phyloP scores from a whole-genome alignment of 2,329 filamentous ascomycete genomes.

The Cladosporium sp. region DNA sequence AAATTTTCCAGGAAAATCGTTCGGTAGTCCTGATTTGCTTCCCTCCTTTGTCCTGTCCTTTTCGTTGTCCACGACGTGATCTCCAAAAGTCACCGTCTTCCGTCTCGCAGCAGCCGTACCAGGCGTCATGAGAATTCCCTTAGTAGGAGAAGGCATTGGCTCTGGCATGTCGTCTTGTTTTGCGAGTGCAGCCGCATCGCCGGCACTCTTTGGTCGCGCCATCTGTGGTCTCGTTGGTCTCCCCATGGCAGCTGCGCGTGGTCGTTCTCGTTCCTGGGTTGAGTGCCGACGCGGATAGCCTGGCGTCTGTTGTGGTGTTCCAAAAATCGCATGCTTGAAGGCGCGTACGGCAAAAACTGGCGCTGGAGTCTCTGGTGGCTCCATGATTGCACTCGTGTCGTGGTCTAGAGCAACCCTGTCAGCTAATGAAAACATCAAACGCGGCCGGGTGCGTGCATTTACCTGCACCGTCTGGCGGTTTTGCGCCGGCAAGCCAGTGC shows the following conservation, averaged over 20 bases:
- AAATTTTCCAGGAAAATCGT: constrained; percentile 44
- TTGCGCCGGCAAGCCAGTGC: constrained; percentile 31
- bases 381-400: constrained; percentile 35
- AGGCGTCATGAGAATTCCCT: constrained; percentile 60
- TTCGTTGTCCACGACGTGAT: constrained; percentile 54
- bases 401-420: constrained; percentile 20
- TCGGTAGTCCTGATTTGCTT: constrained; percentile 43
- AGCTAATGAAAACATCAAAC: constrained; percentile 8
- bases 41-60: constrained; percentile 37
- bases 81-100: constrained; percentile 59
- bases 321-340: constrained; percentile 61
- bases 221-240: constrained; percentile 23
- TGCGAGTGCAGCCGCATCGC: constrained; percentile 18
- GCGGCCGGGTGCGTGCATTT: not conserved
- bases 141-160: constrained; percentile 48
- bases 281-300: constrained; percentile 27
- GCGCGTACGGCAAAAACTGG: constrained; percentile 64
- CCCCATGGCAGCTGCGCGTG: constrained; percentile 2
- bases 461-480: constrained; percentile 25
- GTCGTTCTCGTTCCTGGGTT: constrained; percentile 20
- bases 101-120: constrained; percentile 52
- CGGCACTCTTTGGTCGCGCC: constrained; percentile 25
- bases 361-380: constrained; percentile 60
- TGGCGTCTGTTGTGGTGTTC: constrained; percentile 44
- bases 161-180: constrained; percentile 19